Conservation (phyloP, 2,329 filamentous ascomycete genomes). For the Penicillium sclerotiorum region DNA sequence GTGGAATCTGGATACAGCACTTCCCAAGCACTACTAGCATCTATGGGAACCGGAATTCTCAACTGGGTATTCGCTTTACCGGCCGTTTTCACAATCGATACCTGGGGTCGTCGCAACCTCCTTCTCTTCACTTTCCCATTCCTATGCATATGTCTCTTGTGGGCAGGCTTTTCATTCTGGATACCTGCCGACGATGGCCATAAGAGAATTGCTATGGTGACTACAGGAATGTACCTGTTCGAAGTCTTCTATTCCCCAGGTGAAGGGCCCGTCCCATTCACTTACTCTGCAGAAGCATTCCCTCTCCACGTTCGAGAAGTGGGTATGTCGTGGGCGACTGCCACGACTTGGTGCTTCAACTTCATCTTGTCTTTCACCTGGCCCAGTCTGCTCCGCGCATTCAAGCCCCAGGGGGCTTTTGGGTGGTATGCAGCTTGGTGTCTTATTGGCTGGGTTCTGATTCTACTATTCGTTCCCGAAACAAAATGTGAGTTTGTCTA, state of each 20-base stretch:
- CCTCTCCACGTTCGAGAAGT: slow-evolving; percentile 63
- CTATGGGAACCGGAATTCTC: slow-evolving; percentile 65
- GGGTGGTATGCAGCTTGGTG: slow-evolving; percentile 61
- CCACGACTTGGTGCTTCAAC: slow-evolving; percentile 61
- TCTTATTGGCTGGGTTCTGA: slow-evolving; percentile 55
- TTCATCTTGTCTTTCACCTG: slow-evolving; percentile 57
- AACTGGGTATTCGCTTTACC: slow-evolving; percentile 68
- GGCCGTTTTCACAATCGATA: slow-evolving; percentile 68
- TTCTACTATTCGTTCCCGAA: slow-evolving; percentile 56
- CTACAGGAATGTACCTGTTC: slow-evolving; percentile 47
- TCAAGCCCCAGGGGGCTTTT: slow-evolving; percentile 57
- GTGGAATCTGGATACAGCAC: slow-evolving; percentile 55
- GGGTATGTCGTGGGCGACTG: slow-evolving; percentile 62
- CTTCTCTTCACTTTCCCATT: slow-evolving; percentile 65
- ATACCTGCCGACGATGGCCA: slow-evolving; percentile 41
- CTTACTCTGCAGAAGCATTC: slow-evolving; percentile 67
- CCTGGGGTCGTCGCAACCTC: slow-evolving; percentile 64
- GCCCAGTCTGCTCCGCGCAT: slow-evolving; percentile 52
- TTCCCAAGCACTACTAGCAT: slow-evolving; percentile 59
- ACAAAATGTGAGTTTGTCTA: slow-evolving; percentile 42
- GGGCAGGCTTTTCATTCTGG: slow-evolving; percentile 56
- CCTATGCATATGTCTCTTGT: slow-evolving; percentile 55
- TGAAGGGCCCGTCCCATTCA: slow-evolving; percentile 57
- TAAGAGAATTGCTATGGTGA: slow-evolving; percentile 45
- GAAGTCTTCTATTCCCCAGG: neutral